These are phyloP conservation scores for Chlorella sorokiniana DNA, from an alignment of 139 green algal genomes.

Conservation along the genomic window DNA sequence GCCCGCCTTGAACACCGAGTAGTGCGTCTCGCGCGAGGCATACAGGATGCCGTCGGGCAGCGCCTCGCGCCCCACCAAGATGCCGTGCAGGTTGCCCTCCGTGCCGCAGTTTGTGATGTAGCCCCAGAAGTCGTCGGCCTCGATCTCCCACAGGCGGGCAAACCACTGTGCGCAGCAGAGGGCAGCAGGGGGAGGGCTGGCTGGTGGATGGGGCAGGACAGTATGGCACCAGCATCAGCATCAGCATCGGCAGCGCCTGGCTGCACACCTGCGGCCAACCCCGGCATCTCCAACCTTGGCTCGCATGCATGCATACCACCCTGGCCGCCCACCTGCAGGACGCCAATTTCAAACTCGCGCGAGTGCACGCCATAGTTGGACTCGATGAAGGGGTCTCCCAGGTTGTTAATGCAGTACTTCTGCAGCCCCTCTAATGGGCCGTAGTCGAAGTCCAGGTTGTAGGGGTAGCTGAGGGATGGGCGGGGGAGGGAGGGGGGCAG, in stretches of 20 bases:
- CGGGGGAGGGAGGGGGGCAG: neutral
- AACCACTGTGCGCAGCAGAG: slow-evolving; percentile 85
- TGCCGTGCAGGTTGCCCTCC: slow-evolving; percentile 98
- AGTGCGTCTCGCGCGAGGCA: slow-evolving; percentile 90
- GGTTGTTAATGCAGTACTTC: slow-evolving; percentile 97
- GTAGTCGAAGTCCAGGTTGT: slow-evolving; percentile 99
- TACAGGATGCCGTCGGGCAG: slow-evolving; percentile 92
- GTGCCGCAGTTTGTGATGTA: slow-evolving; percentile 99
- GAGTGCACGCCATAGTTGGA: slow-evolving; percentile 97
- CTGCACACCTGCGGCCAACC: neutral
- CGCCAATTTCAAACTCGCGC: slow-evolving; percentile 88
- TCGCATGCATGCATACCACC: neutral
- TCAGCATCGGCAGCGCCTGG: neutral
- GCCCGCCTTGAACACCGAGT: slow-evolving; percentile 96
- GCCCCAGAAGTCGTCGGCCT: slow-evolving; percentile 92
- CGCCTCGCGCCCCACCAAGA: slow-evolving; percentile 90
- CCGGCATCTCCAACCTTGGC: neutral
- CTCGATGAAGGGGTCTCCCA: slow-evolving; percentile 97
- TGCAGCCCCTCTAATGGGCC: slow-evolving; percentile 82
- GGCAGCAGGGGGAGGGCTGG: neutral
- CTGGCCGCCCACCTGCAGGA: slow-evolving; percentile 56
- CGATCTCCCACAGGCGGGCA: slow-evolving; percentile 95
- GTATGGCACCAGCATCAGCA: neutral
- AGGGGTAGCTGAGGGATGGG: slow-evolving; percentile 81
- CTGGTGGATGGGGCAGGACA: neutral